phyloP scores from a whole-genome alignment of 1,139 yeast species.

The Hyphopichia fennica region DNA sequence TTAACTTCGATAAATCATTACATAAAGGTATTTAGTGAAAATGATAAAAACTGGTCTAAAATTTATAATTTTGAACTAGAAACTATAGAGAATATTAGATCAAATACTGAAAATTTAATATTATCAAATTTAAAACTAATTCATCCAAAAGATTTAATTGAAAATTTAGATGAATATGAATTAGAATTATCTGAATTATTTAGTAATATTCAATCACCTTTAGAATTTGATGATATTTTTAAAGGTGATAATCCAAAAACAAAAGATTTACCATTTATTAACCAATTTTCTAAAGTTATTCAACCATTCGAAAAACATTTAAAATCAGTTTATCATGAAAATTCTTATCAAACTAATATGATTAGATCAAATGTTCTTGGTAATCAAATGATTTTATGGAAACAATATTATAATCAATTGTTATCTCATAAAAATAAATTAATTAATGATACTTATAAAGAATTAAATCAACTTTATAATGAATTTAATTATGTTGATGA shows the following conservation, averaged over 20 bases:
- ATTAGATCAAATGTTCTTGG: slow-evolving; percentile 22
- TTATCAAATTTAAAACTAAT: slow-evolving; percentile 10
- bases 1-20: slow-evolving; percentile 26
- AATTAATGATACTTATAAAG: slow-evolving; percentile 21
- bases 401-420: slow-evolving; percentile 27
- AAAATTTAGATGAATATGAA: slow-evolving; percentile 27
- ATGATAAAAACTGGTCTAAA: slow-evolving; percentile 37
- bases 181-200: slow-evolving; percentile 28
- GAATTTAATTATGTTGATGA: slow-evolving; percentile 23
- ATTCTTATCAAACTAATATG: slow-evolving; percentile 28
- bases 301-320: slow-evolving; percentile 26
- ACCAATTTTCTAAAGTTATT: slow-evolving; percentile 27
- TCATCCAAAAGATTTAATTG: slow-evolving; percentile 18
- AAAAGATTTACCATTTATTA: slow-evolving; percentile 28
- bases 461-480: slow-evolving; percentile 25
- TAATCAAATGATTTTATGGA: slow-evolving; percentile 34
- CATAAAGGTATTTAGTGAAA: slow-evolving; percentile 26
- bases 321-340: slow-evolving; percentile 26
- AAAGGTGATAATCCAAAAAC: slow-evolving; percentile 2
- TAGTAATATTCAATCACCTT: slow-evolving; percentile 33
- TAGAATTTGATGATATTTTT: slow-evolving; percentile 30
- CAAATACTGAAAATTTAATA: slow-evolving; percentile 34
- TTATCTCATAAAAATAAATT: slow-evolving; percentile 22
- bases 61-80: slow-evolving; percentile 35
- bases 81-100: slow-evolving; percentile 31